phyloP scores from a whole-genome alignment of 371 early-diverging fungal genomes.

The Mortierella sp. region DNA sequence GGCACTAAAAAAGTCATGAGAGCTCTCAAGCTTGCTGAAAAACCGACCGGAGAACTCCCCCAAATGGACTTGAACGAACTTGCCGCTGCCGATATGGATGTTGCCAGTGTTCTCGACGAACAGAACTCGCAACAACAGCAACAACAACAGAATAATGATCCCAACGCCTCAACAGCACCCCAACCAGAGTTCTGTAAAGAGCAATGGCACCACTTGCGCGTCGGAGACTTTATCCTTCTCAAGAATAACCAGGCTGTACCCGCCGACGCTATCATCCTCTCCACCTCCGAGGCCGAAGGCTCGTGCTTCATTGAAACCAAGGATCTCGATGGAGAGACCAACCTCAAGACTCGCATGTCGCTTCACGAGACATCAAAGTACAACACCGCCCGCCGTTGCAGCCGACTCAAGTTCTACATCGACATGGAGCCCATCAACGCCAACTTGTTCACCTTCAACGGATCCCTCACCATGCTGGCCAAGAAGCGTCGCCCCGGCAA shows the following conservation, averaged over 20 bases:
- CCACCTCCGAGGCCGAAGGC: constrained; percentile 81
- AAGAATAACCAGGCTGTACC: constrained; percentile 91
- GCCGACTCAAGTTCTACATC: constrained; percentile 68
- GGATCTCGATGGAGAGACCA: constrained; percentile 97
- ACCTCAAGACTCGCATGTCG: constrained; percentile 86
- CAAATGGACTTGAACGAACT: constrained; percentile 27
- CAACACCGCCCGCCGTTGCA: constrained; percentile 75
- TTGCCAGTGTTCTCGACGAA: background rate
- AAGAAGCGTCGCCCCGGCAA: constrained; percentile 25
- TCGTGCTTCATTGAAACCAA: constrained; percentile 94
- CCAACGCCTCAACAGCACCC: background rate
- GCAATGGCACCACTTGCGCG: constrained; percentile 83
- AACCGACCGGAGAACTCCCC: constrained; percentile 25
- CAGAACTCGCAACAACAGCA: background rate
- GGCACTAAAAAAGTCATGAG: constrained; percentile 23
- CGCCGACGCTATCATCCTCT: constrained; percentile 90
- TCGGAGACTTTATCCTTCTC: constrained; percentile 93
- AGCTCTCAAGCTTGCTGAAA: constrained; percentile 26
- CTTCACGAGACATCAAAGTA: constrained; percentile 75
- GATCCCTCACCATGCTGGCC: constrained; percentile 65
- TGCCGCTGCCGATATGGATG: constrained; percentile 12
- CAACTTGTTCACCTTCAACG: constrained; percentile 76
- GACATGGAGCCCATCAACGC: constrained; percentile 83
- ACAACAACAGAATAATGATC: background rate
- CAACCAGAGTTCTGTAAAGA: constrained; percentile 61